Base-by-base conservation (phyloP, 2,329 filamentous ascomycete species). In the Diatrype stigma region DNA sequence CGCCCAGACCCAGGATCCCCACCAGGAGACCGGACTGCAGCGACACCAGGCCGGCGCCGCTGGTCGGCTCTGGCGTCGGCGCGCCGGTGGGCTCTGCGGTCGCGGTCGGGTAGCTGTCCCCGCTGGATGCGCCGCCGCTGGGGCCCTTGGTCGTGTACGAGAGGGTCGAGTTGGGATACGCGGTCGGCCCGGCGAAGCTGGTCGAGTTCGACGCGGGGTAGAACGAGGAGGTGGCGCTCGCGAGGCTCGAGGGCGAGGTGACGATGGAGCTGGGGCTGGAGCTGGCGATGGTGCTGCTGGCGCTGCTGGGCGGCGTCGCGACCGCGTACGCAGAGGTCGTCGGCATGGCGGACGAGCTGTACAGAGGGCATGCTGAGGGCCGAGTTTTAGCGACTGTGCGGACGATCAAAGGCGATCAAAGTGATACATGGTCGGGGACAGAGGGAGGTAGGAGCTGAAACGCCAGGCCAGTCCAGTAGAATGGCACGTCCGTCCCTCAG, bases 161-260 rank as follows among this genome's bases (percentile, higher is more conserved):
- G 40, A 44, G 22, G 26, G 40, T 28, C 17, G 60, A 52, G 46
- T 51, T 57, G 38, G 54, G 53, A 54, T 63, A 63, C 22, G 59
- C 53, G 34, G 60, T 60, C 45, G 59, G 56, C 11, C 60, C 57
- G 38, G 42, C 47, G 14, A 50, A 46, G 3, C 52, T 42, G 26
- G 63, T 63, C 16, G 61, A 57, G 53, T 63, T 64, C 4, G 51
- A 50, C n/a, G 56, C 37, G 7, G 61, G 59, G 52, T 62, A 60
- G 32, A 42, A 52, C 40, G 48, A 44, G 6, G 61, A 57, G 30
- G 49, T 50, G 19, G 37, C 17, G 37, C 10, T 30, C 26, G 10
- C 26, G 7, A 42, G 26, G 16, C 48, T 46, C 3, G 51, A 51
- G 10, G 53, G 45, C 23, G 50, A 52, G 19, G 50, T 52, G 45